Percentiles rank a stretch among this genome's conserved stretches.
Conservation (phyloP, 1,284 basidiomycete species). For the Ustilago xerochloae region DNA sequence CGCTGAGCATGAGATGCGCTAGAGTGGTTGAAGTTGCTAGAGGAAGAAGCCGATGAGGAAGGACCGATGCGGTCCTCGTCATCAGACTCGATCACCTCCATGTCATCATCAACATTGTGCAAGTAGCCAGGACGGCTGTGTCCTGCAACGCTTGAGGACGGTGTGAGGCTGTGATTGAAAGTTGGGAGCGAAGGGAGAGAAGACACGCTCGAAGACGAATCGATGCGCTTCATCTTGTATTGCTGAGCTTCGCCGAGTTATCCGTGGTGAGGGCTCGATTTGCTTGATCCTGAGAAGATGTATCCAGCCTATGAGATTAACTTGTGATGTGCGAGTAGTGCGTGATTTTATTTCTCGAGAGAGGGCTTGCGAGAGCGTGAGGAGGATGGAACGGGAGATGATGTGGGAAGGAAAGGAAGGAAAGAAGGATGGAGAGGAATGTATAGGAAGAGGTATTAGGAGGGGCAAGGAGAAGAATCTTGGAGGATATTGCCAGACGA, state of each 20-base stretch:
- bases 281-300: no score
- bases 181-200: slow-evolving; percentile 28
- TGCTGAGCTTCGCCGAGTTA: no score
- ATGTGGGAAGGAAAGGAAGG: not conserved
- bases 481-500: not conserved
- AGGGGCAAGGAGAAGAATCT: not conserved
- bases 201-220: slow-evolving; percentile 18
- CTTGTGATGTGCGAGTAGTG: no score
- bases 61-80: slow-evolving; percentile 22
- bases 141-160: slow-evolving; percentile 9
- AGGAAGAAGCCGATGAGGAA: slow-evolving; percentile 18
- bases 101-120: slow-evolving; percentile 16
- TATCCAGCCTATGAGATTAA: no score
- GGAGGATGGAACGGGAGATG: not conserved
- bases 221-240: slow-evolving; percentile 18
- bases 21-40: slow-evolving; percentile 8
- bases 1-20: slow-evolving; percentile 1
- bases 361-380: not conserved
- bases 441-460: not conserved
- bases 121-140: slow-evolving; percentile 6
- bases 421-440: not conserved
- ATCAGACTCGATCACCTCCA: slow-evolving; percentile 33
- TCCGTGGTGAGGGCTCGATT: not conserved
- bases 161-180: slow-evolving; percentile 21
- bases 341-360: not conserved